Evolutionary conservation across 148 eudicot species (phyloP), one percentile per base, ranked within the genome.

Genomic region (Camellia sinensis): DNA sequence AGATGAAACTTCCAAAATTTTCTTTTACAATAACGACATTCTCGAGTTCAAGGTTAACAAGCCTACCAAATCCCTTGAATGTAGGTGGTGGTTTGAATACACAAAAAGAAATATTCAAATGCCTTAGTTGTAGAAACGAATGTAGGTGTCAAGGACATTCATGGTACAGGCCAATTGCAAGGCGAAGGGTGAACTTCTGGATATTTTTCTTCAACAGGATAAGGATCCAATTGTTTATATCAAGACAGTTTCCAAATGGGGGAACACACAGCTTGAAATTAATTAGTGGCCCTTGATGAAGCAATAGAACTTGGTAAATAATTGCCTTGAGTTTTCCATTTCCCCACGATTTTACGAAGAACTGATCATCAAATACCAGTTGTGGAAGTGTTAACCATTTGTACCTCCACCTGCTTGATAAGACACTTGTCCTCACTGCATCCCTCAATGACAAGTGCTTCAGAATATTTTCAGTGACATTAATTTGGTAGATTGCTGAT

Each of bases 381-480:
- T 76, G 8, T 0, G 80, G 60, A 76, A 83, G 45, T 12, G 17
- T 60, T 50, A 64, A 40, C 80, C 85, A 79, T 18, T 50, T 53
- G 10, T 62, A n/a, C 17, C 59, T 75, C 85, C 82, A 83, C 6
- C 29, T 3, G 14, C 54, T 79, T 8, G 82, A 83, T 29, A 83
- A 52, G 41, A 75, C 44, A 67, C 85, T 75, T 44, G 85, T 80
- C 37, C 80, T 79, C 2, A 41, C 74, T 2, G 81, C 84, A 60
- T 82, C 78, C 18, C 15, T 2, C 13, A 78, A 14, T 2, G 82
- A 45, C 13, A 80, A 61, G 22, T 61, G 17, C 66, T 52, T 60
- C 2, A 83, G 37, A 18, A 79, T 83, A 2, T 29, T 62, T 1
- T 76, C 67, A 2, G 59, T 60, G 7, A 74, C 64, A 53, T 22